Evolutionary conservation across 2,329 filamentous ascomycete species (phyloP).

Genomic region (Microsporum canis): DNA sequence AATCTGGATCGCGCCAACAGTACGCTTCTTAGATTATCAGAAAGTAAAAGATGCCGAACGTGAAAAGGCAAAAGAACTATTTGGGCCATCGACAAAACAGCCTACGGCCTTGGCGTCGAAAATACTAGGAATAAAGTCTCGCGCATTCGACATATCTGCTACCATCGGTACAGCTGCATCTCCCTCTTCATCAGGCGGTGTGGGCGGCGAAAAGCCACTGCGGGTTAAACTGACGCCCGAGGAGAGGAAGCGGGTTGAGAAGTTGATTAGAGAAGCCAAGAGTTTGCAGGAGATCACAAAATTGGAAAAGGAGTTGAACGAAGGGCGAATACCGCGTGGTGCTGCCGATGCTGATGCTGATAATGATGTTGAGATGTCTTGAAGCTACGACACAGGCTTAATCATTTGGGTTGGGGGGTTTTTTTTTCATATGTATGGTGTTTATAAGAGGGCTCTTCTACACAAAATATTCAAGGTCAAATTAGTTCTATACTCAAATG

Average conservation of each 20-base stretch:
- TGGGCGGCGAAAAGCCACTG: slow-evolving; percentile 51
- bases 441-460: slow-evolving; percentile 1
- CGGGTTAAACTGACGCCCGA: slow-evolving; percentile 75
- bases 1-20: slow-evolving; percentile 70
- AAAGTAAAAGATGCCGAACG: slow-evolving; percentile 86
- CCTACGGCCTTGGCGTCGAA: slow-evolving; percentile 71
- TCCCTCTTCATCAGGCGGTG: slow-evolving; percentile 22
- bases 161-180: slow-evolving; percentile 28
- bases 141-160: slow-evolving; percentile 50
- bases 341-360: slow-evolving; percentile 30
- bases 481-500: neutral
- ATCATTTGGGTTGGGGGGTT: neutral
- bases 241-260: slow-evolving; percentile 75
- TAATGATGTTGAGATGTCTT: slow-evolving; percentile 29
- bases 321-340: slow-evolving; percentile 70
- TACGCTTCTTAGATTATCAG: slow-evolving; percentile 84
- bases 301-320: slow-evolving; percentile 82
- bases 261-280: slow-evolving; percentile 77
- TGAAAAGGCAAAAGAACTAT: slow-evolving; percentile 62
- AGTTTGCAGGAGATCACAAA: slow-evolving; percentile 81
- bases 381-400: slow-evolving; percentile 11
- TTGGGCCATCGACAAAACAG: slow-evolving; percentile 59
- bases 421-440: neutral
- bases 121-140: slow-evolving; percentile 78
- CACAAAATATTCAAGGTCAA: neutral